Conservation (phyloP, 495 filamentous ascomycete genomes). For the Hyphodiscus hymeniophilus region DNA sequence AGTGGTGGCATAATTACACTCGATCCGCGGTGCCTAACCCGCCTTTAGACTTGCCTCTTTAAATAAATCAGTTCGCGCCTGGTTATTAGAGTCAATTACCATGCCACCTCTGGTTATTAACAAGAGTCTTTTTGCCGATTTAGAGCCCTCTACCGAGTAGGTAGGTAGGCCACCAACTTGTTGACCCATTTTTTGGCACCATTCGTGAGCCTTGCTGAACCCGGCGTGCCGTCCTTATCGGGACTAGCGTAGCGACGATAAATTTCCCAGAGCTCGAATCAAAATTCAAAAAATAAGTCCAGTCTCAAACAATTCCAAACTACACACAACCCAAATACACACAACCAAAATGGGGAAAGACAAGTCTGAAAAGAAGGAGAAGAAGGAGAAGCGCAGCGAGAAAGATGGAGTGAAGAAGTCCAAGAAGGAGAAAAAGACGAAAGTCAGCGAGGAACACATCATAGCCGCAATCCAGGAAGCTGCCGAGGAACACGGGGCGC, state of each 20-base stretch:
- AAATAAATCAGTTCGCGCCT: too few relatives aligned
- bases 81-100: too few relatives aligned
- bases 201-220: too few relatives aligned
- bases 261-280: too few relatives aligned
- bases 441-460: conserved; percentile 49
- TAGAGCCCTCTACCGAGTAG: too few relatives aligned
- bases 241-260: neutral
- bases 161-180: too few relatives aligned
- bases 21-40: too few relatives aligned
- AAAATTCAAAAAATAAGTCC: neutral
- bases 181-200: too few relatives aligned
- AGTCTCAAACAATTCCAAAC: neutral
- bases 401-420: conserved; percentile 65
- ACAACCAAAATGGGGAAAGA: conserved; percentile 21
- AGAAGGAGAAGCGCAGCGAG: conserved; percentile 74
- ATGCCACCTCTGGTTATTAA: too few relatives aligned
- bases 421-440: conserved; percentile 68
- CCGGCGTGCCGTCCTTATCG: neutral
- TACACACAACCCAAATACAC: neutral
- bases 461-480: conserved; percentile 43
- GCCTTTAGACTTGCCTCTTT: too few relatives aligned
- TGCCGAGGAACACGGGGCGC: conserved; percentile 23
- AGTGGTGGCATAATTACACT: too few relatives aligned
- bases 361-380: conserved; percentile 43
- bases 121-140: too few relatives aligned